Conservation (phyloP, 2,329 filamentous ascomycete species). For the Sporothrix inflata region DNA sequence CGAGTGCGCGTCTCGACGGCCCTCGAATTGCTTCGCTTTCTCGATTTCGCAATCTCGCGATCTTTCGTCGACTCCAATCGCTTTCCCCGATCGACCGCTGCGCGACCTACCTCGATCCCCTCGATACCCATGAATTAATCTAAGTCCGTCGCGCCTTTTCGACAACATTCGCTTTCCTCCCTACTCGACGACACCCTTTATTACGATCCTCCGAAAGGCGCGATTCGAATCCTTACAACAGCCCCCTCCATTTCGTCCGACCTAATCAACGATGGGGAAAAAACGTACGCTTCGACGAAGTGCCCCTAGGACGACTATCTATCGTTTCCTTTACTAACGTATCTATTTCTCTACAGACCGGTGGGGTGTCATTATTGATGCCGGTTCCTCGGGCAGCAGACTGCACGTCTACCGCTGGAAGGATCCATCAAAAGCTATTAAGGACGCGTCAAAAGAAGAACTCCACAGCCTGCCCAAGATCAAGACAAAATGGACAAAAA, state of each 20-base stretch:
- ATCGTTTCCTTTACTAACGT: slow-evolving; percentile 4
- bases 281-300: slow-evolving; percentile 27
- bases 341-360: slow-evolving; percentile 49
- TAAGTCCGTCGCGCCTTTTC: background rate
- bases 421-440: slow-evolving; percentile 69
- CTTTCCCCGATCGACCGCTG: background rate
- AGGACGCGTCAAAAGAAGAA: slow-evolving; percentile 61
- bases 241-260: background rate
- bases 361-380: slow-evolving; percentile 96
- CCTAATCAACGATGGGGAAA: slow-evolving; percentile 27
- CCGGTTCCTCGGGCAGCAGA: slow-evolving; percentile 94
- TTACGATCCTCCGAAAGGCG: background rate
- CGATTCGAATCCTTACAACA: background rate
- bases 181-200: background rate
- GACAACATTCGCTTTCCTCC: background rate
- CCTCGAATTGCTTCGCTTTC: background rate
- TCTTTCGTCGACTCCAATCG: background rate
- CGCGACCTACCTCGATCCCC: background rate
- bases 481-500: slow-evolving; percentile 87
- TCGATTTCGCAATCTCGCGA: background rate
- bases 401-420: slow-evolving; percentile 95
- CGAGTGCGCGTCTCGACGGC: background rate
- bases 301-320: too few relatives aligned
- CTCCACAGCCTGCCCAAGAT: slow-evolving; percentile 75
- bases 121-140: background rate